Base-by-base conservation (phyloP, 78 protist genomes). In the Pigoraptor vietnamica region DNA sequence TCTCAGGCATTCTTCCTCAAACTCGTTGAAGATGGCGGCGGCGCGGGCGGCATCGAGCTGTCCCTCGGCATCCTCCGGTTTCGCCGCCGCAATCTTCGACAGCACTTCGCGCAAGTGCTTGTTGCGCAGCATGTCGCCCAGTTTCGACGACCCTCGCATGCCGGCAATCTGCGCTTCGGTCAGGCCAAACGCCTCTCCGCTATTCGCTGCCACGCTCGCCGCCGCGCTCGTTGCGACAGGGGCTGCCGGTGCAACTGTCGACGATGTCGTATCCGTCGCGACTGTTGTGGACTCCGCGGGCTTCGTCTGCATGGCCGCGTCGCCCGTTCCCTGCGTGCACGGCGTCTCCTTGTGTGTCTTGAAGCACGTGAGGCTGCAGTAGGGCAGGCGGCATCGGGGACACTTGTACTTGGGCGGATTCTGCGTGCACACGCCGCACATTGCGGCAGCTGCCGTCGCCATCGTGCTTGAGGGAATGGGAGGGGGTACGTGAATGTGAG, bases 371-470 rank as follows among this genome's bases (percentile, higher is more conserved):
- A 83, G 35, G 6, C 35, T 2, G 38, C 87, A 83, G 38, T 83
- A 83, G 39, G 39, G 87, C 87, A 83, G 35, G 1, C 33, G 1
- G 37, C 87, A 83, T 25, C 87, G 35, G 34, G 87, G 87, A 37
- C 87, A 83, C 21, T 83, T 83, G 38, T 83, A 83, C 38, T 83
- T 83, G 34, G 87, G 38, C 34, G 23, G 34, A 6, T 83, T 10
- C 87, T 83, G 35, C 38, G 35, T 19, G 38, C 87, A 83, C 87
- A 83, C 87, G 87, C 39, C 87, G 38, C 87, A 83, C 87, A 83
- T 48, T 48, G 29, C 67, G 14, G 14, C 67, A 6, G 14, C 67
- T 48, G 67, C 6, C 67, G 67, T 48, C 67, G 67, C 67, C 67
- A 48, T 48, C n/a, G n/a, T n/a, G n/a, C n/a, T n/a, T n/a, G n/a